Conservation (phyloP, 768 basidiomycete genomes). For the Boletus rubroflammeus region DNA sequence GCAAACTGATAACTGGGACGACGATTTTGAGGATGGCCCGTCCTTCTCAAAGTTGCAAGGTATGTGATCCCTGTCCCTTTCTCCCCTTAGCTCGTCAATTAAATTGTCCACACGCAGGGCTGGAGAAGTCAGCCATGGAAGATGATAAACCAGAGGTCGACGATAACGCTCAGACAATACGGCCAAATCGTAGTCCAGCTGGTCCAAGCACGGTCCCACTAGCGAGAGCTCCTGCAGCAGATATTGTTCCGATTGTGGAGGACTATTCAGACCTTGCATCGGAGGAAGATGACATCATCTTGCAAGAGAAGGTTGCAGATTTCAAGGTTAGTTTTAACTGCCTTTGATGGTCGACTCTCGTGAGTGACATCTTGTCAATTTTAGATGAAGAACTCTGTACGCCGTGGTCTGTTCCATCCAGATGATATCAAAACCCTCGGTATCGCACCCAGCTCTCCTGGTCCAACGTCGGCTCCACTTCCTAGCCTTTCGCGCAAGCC, state of each 20-base stretch:
- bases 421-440: slow-evolving; percentile 84
- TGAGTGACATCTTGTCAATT: neutral
- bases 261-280: slow-evolving; percentile 87
- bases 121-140: slow-evolving; percentile 57
- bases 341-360: neutral
- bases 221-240: slow-evolving; percentile 57
- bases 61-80: neutral
- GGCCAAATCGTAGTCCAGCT: slow-evolving; percentile 69
- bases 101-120: slow-evolving; percentile 35
- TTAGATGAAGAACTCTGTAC: slow-evolving; percentile 66
- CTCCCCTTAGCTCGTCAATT: neutral
- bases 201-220: slow-evolving; percentile 47
- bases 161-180: slow-evolving; percentile 78
- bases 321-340: slow-evolving; percentile 57
- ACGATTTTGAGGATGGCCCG: slow-evolving; percentile 94
- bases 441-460: slow-evolving; percentile 45
- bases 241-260: slow-evolving; percentile 70
- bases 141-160: slow-evolving; percentile 56
- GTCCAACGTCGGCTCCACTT: slow-evolving; percentile 66
- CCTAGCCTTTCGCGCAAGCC: slow-evolving; percentile 50
- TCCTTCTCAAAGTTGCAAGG: slow-evolving; percentile 82
- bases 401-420: slow-evolving; percentile 82
- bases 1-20: slow-evolving; percentile 96
- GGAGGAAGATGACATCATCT: slow-evolving; percentile 68
- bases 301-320: slow-evolving; percentile 78